A percentile compares a stretch with the other conserved stretches of the same genome.
Evolutionary conservation across 2,329 filamentous ascomycete species (phyloP).

Genomic region (Pezicula radicicola): DNA sequence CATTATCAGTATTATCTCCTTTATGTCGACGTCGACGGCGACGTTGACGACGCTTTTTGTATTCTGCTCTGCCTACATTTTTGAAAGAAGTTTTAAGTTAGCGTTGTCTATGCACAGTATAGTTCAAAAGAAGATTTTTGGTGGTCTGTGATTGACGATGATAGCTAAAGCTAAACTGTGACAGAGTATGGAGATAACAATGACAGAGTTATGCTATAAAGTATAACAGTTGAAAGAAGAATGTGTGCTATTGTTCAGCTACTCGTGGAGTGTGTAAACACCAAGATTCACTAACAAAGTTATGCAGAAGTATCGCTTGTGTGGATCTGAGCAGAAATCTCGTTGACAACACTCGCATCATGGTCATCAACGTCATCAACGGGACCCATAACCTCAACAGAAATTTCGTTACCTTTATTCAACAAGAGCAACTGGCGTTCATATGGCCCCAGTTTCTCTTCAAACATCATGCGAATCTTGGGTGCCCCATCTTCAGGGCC

Average conservation of each 20-base stretch:
- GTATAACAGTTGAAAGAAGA: no score
- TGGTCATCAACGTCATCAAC: not conserved
- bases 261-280: not conserved
- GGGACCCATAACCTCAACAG: not conserved
- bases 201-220: no score
- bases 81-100: not conserved
- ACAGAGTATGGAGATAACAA: not conserved
- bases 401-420: slow-evolving; percentile 22
- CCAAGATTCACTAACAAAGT: not conserved
- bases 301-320: not conserved
- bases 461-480: slow-evolving; percentile 40
- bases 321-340: not conserved
- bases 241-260: no score
- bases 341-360: not conserved
- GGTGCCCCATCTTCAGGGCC: slow-evolving; percentile 42
- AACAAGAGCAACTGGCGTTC: slow-evolving; percentile 46
- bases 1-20: not conserved
- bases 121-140: not conserved
- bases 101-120: not conserved
- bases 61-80: not conserved
- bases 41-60: not conserved
- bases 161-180: not conserved
- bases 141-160: not conserved
- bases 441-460: slow-evolving; percentile 52
- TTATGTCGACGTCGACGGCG: not conserved